A percentile compares a stretch with the other conserved stretches of the same genome.
Evolutionary conservation across 2,329 filamentous ascomycete genomes (phyloP).

Genomic region (Cercospora berteroae): DNA sequence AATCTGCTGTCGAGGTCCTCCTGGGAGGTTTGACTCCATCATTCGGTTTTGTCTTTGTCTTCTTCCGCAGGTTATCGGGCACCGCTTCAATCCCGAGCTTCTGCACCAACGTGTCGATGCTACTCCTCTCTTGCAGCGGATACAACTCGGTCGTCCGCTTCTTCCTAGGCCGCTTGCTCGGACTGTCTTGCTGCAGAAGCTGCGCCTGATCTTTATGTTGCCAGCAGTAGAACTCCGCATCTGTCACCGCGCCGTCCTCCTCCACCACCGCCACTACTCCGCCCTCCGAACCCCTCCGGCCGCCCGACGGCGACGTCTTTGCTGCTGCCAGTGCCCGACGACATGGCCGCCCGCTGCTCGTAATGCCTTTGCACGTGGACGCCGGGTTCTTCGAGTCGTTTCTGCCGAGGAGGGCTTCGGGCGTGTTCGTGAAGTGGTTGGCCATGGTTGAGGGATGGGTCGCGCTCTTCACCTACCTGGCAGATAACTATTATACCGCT

Average conservation of each 20-base stretch:
- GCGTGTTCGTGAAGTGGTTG: slow-evolving; percentile 39
- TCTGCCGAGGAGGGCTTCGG: slow-evolving; percentile 74
- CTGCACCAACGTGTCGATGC: slow-evolving; percentile 83
- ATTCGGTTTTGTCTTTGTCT: slow-evolving; percentile 12
- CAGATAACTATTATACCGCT: neutral
- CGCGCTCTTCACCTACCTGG: slow-evolving; percentile 11
- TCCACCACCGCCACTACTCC: slow-evolving; percentile 45
- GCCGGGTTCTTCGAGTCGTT: slow-evolving; percentile 81
- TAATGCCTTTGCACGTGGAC: slow-evolving; percentile 86
- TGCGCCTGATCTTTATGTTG: slow-evolving; percentile 88
- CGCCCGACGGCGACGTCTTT: slow-evolving; percentile 37
- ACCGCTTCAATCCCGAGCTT: slow-evolving; percentile 57
- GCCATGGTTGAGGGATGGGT: slow-evolving; percentile 9
- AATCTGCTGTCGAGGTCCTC: slow-evolving; percentile 20
- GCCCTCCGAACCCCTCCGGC: slow-evolving; percentile 22
- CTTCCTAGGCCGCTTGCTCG: slow-evolving; percentile 20
- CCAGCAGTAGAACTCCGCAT: slow-evolving; percentile 78
- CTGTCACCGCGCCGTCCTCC: slow-evolving; percentile 54
- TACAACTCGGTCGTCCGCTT: slow-evolving; percentile 46
- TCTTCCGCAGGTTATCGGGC: slow-evolving; percentile 14
- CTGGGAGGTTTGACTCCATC: slow-evolving; percentile 14
- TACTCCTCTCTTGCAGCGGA: slow-evolving; percentile 65
- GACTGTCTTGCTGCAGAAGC: slow-evolving; percentile 20
- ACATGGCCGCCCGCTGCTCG: slow-evolving; percentile 77
- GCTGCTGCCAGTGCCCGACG: slow-evolving; percentile 64